Conservation (phyloP, 371 early-diverging fungal species). For the Rhizopus delemar region DNA sequence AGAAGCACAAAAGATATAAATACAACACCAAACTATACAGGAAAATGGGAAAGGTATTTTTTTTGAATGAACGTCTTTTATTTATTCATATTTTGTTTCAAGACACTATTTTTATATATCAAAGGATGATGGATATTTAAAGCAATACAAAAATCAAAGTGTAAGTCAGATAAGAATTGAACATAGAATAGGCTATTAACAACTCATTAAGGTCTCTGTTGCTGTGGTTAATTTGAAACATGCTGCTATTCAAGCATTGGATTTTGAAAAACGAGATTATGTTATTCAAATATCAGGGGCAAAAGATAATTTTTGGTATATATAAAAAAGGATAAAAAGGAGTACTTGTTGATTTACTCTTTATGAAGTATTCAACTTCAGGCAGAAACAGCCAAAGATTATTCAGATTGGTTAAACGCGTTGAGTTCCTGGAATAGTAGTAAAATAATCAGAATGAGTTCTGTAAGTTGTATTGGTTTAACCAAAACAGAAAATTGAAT, state of each 20-base stretch:
- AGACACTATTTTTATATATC: slow-evolving; percentile 31
- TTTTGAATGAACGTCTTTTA: background rate
- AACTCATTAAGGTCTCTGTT: slow-evolving; percentile 13
- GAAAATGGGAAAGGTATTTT: slow-evolving; percentile 33
- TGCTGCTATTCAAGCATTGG: slow-evolving; percentile 22
- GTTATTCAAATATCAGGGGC: slow-evolving; percentile 20
- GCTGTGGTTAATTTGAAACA: slow-evolving; percentile 18
- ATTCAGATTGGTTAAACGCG: slow-evolving; percentile 31
- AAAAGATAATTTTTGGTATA: background rate
- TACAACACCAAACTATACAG: slow-evolving; percentile 9
- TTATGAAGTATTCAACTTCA: slow-evolving; percentile 26
- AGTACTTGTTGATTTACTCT: background rate
- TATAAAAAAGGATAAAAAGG: background rate
- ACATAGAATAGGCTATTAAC: background rate
- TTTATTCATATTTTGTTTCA: background rate
- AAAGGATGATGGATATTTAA: slow-evolving; percentile 29
- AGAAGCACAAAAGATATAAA: slow-evolving; percentile 12
- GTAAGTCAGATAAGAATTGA: slow-evolving; percentile 3
- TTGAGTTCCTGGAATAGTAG: slow-evolving; percentile 26
- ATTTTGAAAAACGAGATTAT: slow-evolving; percentile 33
- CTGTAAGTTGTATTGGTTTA: slow-evolving; percentile 3
- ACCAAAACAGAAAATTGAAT: background rate
- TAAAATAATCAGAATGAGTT: slow-evolving; percentile 8
- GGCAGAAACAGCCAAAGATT: slow-evolving; percentile 34
- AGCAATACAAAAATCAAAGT: slow-evolving; percentile 25